phyloP scores from a whole-genome alignment of 2,329 filamentous ascomycete genomes.

The Epichloe elymi region DNA sequence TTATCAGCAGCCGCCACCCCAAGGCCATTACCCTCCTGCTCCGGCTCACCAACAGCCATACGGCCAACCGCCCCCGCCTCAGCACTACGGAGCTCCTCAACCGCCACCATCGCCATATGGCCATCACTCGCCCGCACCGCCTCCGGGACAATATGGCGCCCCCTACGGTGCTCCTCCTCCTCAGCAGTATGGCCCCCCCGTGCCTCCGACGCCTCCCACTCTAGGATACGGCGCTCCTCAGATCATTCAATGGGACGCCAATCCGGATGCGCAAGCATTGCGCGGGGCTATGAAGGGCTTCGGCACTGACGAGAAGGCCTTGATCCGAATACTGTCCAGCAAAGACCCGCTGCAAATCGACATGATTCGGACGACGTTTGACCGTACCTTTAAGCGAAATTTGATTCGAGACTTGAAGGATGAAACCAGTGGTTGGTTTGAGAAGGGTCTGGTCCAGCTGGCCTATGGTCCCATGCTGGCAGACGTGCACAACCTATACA shows the following conservation, averaged over 20 bases:
- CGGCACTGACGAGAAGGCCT: slow-evolving; percentile 69
- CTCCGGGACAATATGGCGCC: slow-evolving; percentile 25
- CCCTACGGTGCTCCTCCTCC: slow-evolving; percentile 28
- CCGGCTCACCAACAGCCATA: slow-evolving; percentile 11
- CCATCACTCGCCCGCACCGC: slow-evolving; percentile 7
- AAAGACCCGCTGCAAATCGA: slow-evolving; percentile 71
- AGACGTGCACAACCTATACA: slow-evolving; percentile 58
- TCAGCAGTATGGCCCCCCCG: slow-evolving; percentile 22
- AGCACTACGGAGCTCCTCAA: slow-evolving; percentile 18
- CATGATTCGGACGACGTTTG: slow-evolving; percentile 53
- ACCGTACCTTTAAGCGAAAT: slow-evolving; percentile 49
- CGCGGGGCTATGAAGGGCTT: slow-evolving; percentile 86
- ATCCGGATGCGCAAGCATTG: slow-evolving; percentile 54
- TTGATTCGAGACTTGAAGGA: slow-evolving; percentile 63
- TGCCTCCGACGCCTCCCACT: slow-evolving; percentile 50
- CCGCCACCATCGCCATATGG: slow-evolving; percentile 12
- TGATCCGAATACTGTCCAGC: slow-evolving; percentile 57
- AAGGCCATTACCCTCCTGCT: slow-evolving; percentile 2
- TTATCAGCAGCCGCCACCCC: slow-evolving; percentile 16
- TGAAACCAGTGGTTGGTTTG: slow-evolving; percentile 65
- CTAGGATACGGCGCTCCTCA: slow-evolving; percentile 63
- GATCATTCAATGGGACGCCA: slow-evolving; percentile 55
- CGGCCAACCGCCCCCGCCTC: slow-evolving; percentile 9
- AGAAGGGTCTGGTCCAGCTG: slow-evolving; percentile 60
- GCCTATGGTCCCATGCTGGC: slow-evolving; percentile 66